Evolutionary conservation across 2,329 filamentous ascomycete species (phyloP).

Genomic region (Ceratocystis diversiconidia): DNA sequence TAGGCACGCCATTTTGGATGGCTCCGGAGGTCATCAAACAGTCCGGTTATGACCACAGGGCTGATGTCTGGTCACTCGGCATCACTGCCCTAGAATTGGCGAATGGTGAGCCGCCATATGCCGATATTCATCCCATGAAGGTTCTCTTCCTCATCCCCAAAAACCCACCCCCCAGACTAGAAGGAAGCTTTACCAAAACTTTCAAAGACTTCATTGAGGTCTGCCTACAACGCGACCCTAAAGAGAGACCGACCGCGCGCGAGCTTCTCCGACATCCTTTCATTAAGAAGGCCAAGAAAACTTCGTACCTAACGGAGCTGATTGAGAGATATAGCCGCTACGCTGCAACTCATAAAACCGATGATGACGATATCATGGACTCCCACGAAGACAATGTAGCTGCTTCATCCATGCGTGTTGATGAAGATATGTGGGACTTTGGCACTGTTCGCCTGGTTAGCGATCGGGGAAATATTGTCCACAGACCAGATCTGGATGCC

Average conservation of each 20-base stretch:
- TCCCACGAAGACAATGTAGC: slow-evolving; percentile 40
- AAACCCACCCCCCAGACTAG: slow-evolving; percentile 69
- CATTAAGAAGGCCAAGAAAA: slow-evolving; percentile 82
- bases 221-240: slow-evolving; percentile 78
- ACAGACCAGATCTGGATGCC: slow-evolving; percentile 45
- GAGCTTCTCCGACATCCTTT: slow-evolving; percentile 84
- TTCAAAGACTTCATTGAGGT: slow-evolving; percentile 77
- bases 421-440: slow-evolving; percentile 96
- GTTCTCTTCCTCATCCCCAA: slow-evolving; percentile 93
- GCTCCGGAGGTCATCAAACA: slow-evolving; percentile 97
- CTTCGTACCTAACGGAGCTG: slow-evolving; percentile 87
- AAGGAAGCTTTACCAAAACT: slow-evolving; percentile 65
- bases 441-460: slow-evolving; percentile 79
- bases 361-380: slow-evolving; percentile 44
- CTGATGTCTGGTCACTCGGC: slow-evolving; percentile 92
- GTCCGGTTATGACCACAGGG: slow-evolving; percentile 93
- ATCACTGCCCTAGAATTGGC: slow-evolving; percentile 89
- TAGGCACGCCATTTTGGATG: slow-evolving; percentile 99
- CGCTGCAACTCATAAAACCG: slow-evolving; percentile 64
- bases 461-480: slow-evolving; percentile 43
- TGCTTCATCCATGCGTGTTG: slow-evolving; percentile 35
- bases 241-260: slow-evolving; percentile 71
- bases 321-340: slow-evolving; percentile 85
- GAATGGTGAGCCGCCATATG: slow-evolving; percentile 83
- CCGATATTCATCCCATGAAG: slow-evolving; percentile 97